Base-by-base conservation (phyloP, 2,329 filamentous ascomycete genomes). In the Aspergillus sp. region DNA sequence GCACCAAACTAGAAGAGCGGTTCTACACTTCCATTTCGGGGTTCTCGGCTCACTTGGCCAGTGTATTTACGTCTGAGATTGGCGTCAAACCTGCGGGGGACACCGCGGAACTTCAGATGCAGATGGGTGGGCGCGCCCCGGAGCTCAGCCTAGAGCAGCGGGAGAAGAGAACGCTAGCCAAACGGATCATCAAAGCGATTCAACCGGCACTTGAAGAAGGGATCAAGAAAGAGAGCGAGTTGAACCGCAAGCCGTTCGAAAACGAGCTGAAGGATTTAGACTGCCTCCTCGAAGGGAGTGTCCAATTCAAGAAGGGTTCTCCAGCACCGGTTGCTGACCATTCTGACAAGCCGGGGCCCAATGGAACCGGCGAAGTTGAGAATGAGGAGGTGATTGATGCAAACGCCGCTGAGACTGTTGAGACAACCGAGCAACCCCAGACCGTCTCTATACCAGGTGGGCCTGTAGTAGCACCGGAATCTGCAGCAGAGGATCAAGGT, bases 111-210 rank as follows among this genome's bases (percentile, higher is more conserved):
- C 47, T 64, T 42, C 42, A 78, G 65, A 58, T 65, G 60, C 49
- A 69, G 55, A 49, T 78, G 63, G 57, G 66, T 61, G 37, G 60
- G 4, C 62, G 64, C 30, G 59, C 60, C 4, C 57, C 61, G 5
- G 63, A 67, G 34, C 57, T 64, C 28, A 60, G 54, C 35, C 40
- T 70, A 7, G 86, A 93, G 48, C 76, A 86, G 39, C 82, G 84
- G 36, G 83, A 93, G 45, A 78, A 82, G 40, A 82, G 84, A 49
- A 82, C 81, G 46, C 66, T 93, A n/a, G 86, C 83, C 15, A 94
- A 93, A 60, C 77, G 86, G 15, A 93, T 95, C 40, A 72, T 93
- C 44, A 93, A 86, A 55, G 76, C 79, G 1, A 72, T 93, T 19
- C 84, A 93, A 54, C 78, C 82, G 10, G 71, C 78, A 27, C 67